Evolutionary conservation across 2,329 filamentous ascomycete genomes (phyloP), one percentile per base, ranked within the genome.

Genomic region (Ustulina deusta): DNA sequence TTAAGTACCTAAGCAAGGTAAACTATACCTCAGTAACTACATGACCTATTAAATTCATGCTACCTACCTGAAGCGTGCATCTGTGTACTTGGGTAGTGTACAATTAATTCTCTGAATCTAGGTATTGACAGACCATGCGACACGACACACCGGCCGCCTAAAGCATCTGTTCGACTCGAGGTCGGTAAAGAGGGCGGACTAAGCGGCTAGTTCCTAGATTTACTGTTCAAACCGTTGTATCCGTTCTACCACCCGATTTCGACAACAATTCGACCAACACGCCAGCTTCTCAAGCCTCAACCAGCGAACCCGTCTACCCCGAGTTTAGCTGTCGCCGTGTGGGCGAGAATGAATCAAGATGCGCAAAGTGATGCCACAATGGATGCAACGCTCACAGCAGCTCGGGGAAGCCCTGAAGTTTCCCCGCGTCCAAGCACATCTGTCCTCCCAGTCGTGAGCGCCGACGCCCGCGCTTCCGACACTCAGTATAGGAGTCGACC

Each of bases 401-500:
- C 75, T 68, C 72, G 73, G 65, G 68, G 70, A 66, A 74, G 65
- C 72, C 51, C 71, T 51, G 70, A 72, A 55, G 65, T 69, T 17
- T 73, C 76, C 55, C 70, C 71, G 48, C 76, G 73, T 55, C 74
- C 71, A 42, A 77, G 64, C 71, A 66, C 62, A 22, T 61, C 68
- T 32, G 61, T 52, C 49, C 71, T 57, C 55, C 70, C 69, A 38
- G 56, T 58, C 64, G 36, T 69, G 59, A 71, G 66, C 61, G 63
- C 61, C 54, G 64, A 62, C 49, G 27, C 51, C 54, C 71, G 71
- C 44, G 57, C 67, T 11, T 83, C 80, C 69, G 81, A 86, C 70
- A 87, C 87, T 82, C 84, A 87, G 73, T 89, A 89, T 74, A 83
- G 87, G 74, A 88, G 84, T 74, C 85, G 86, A 20, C 87, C 87